Evolutionary conservation across 2,329 filamentous ascomycete species (phyloP).

Genomic region (Aspergillus amoenus): DNA sequence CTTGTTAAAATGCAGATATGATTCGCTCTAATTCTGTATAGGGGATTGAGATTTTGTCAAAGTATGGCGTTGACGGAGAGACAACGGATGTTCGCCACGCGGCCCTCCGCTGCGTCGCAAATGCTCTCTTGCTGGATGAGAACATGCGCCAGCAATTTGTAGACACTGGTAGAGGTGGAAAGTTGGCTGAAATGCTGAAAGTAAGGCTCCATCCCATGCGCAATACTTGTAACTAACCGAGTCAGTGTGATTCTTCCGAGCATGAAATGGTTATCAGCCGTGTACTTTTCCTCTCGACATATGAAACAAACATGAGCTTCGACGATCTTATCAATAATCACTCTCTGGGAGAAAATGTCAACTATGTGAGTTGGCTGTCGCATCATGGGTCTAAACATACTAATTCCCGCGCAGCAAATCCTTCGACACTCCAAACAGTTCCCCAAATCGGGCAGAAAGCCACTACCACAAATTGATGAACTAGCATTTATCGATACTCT

Average conservation of each 20-base stretch:
- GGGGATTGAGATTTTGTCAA: slow-evolving; percentile 72
- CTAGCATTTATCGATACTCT: slow-evolving; percentile 81
- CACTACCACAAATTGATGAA: slow-evolving; percentile 57
- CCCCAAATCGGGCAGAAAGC: slow-evolving; percentile 39
- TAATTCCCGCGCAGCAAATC: slow-evolving; percentile 56
- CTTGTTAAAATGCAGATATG: background rate
- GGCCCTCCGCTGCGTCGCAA: slow-evolving; percentile 79
- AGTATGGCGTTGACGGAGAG: slow-evolving; percentile 69
- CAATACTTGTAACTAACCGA: slow-evolving; percentile 3
- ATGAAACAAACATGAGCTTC: slow-evolving; percentile 69
- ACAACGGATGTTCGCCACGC: slow-evolving; percentile 67
- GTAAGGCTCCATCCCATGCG: slow-evolving; percentile 26
- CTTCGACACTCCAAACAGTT: slow-evolving; percentile 65
- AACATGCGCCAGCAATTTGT: slow-evolving; percentile 71
- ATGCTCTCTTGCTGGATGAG: slow-evolving; percentile 71
- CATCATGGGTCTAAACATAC: background rate
- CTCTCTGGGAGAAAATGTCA: slow-evolving; percentile 66
- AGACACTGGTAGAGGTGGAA: slow-evolving; percentile 65
- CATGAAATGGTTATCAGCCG: slow-evolving; percentile 84
- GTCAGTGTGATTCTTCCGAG: slow-evolving; percentile 66
- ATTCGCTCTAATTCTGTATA: slow-evolving; percentile 36
- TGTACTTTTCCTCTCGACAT: slow-evolving; percentile 77
- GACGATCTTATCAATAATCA: slow-evolving; percentile 64
- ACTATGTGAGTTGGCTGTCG: slow-evolving; percentile 40
- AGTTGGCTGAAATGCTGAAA: slow-evolving; percentile 69